phyloP scores from a whole-genome alignment of 1,284 basidiomycete species.

The Sporisorium graminicola region DNA sequence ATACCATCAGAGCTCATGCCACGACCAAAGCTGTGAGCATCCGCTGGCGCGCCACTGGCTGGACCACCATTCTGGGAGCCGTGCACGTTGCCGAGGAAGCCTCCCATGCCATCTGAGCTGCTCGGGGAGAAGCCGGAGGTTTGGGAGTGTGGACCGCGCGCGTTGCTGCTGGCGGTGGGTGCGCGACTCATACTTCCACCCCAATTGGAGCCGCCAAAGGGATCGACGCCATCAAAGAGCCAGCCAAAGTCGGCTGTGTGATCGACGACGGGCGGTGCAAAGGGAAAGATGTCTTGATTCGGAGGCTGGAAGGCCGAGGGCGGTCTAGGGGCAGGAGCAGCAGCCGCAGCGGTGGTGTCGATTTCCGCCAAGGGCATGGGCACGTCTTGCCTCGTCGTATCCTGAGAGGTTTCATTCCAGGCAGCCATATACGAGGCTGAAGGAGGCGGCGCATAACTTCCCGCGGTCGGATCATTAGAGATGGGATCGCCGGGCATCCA shows the following conservation, averaged over 20 bases:
- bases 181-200: constrained; percentile 29
- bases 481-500: constrained; percentile 29
- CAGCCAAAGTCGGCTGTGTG: constrained; percentile 57
- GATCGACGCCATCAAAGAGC: constrained; percentile 58
- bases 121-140: constrained; percentile 48
- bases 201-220: constrained; percentile 42
- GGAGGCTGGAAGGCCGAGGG: constrained; percentile 28
- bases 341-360: constrained; percentile 19
- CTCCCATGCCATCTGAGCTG: constrained; percentile 49
- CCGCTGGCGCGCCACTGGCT: constrained; percentile 11
- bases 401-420: constrained; percentile 25
- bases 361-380: constrained; percentile 29
- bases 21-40: constrained; percentile 41
- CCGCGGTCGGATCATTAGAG: constrained; percentile 11
- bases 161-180: constrained; percentile 26
- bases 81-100: constrained; percentile 43
- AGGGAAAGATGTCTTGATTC: constrained; percentile 53
- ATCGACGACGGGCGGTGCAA: constrained; percentile 46
- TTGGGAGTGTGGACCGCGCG: constrained; percentile 38
- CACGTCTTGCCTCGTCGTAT: constrained; percentile 14
- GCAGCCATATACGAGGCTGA: constrained; percentile 39
- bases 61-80: constrained; percentile 30
- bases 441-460: constrained; percentile 46
- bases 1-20: constrained; percentile 42
- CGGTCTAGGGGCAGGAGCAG: background rate